These are phyloP conservation scores for Penicillium taxi DNA, from an alignment of 495 filamentous ascomycete genomes.

Conservation along the genomic window DNA sequence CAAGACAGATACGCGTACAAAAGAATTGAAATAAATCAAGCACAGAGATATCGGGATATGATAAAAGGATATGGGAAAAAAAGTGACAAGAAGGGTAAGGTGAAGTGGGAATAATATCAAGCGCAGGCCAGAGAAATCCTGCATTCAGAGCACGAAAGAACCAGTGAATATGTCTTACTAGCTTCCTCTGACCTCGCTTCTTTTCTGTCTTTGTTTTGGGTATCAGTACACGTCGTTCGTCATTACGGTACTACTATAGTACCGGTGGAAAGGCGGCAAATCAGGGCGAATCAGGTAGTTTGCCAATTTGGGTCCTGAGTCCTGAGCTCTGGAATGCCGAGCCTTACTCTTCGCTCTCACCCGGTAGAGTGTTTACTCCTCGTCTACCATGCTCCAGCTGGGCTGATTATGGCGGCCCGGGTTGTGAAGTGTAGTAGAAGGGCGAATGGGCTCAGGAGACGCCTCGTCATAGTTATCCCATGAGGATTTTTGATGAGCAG, in stretches of 20 bases:
- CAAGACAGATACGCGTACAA: too few relatives aligned
- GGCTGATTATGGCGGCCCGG: conserved; percentile 18
- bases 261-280: neutral
- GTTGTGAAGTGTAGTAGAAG: conserved; percentile 14
- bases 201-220: conserved; percentile 11
- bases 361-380: conserved; percentile 8
- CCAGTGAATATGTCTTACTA: neutral
- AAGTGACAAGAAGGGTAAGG: conserved; percentile 12
- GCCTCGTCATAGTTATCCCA: conserved; percentile 58
- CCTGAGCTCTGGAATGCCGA: neutral
- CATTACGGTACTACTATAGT: conserved; percentile 10
- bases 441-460: conserved; percentile 41
- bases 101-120: conserved; percentile 12
- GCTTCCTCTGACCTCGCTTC: conserved; percentile 4
- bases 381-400: conserved; percentile 17
- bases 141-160: neutral
- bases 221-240: conserved; percentile 24
- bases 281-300: neutral
- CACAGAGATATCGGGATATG: too few relatives aligned
- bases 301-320: neutral
- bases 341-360: neutral
- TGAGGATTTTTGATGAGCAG: conserved; percentile 44
- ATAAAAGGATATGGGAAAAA: too few relatives aligned
- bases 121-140: conserved; percentile 9
- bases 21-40: too few relatives aligned